Evolutionary conservation across 1,284 basidiomycete species (phyloP).

Genomic region (Pterulicium gracile): DNA sequence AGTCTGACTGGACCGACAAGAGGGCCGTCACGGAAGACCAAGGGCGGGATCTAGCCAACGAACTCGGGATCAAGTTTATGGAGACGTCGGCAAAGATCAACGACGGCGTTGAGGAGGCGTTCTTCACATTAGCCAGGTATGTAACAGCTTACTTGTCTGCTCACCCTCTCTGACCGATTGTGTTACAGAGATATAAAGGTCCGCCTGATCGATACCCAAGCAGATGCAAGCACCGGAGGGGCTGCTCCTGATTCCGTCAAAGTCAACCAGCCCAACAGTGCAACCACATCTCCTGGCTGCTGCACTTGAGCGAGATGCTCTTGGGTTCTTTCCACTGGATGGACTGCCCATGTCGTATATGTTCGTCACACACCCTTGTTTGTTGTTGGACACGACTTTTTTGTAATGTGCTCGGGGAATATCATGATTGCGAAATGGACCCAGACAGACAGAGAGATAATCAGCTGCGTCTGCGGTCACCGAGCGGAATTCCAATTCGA

Average conservation of each 20-base stretch:
- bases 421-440: no score
- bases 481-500: constrained; percentile 60
- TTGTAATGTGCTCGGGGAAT: background rate
- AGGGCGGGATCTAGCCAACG: constrained; percentile 72
- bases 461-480: no score
- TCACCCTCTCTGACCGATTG: background rate
- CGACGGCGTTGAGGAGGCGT: constrained; percentile 97
- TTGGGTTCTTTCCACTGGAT: constrained; percentile 2
- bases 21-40: constrained; percentile 84
- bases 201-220: constrained; percentile 91
- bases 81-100: constrained; percentile 98
- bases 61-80: constrained; percentile 92
- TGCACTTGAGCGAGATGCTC: constrained; percentile 36
- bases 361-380: no score
- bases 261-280: constrained; percentile 48
- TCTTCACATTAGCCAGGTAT: constrained; percentile 93
- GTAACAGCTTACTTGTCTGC: constrained; percentile 16
- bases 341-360: constrained; percentile 2
- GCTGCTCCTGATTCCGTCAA: constrained; percentile 44
- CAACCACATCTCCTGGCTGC: constrained; percentile 31
- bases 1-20: constrained; percentile 98
- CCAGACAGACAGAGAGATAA: no score
- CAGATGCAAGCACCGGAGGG: constrained; percentile 41
- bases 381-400: no score
- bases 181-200: constrained; percentile 84